Evolutionary conservation across 371 early-diverging fungal species (phyloP).

Genomic region (Capillidium rhysosporum): DNA sequence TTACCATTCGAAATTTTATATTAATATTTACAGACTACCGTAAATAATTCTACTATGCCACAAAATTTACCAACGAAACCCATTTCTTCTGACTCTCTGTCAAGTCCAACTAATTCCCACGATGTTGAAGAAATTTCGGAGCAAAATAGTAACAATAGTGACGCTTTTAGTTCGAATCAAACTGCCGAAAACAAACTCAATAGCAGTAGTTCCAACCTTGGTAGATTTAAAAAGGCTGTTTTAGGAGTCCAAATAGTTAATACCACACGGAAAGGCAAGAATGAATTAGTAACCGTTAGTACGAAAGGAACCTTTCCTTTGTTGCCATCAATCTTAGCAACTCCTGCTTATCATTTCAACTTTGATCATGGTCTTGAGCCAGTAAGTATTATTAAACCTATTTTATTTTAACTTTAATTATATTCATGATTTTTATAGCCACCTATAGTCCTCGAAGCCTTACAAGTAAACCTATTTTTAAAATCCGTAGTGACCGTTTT

Average conservation of each 20-base stretch:
- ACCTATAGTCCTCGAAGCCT: constrained; percentile 17
- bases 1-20: too few relatives aligned
- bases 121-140: too few relatives aligned
- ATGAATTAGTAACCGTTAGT: neutral
- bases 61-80: too few relatives aligned
- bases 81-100: too few relatives aligned
- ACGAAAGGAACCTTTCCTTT: neutral
- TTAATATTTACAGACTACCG: too few relatives aligned
- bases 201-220: too few relatives aligned
- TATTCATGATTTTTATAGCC: constrained; percentile 12
- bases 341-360: neutral
- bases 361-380: neutral
- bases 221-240: neutral
- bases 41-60: too few relatives aligned
- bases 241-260: neutral
- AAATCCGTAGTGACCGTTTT: neutral
- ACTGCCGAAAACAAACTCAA: too few relatives aligned
- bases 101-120: too few relatives aligned
- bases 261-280: neutral
- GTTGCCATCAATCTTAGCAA: neutral
- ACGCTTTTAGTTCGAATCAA: too few relatives aligned
- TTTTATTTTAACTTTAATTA: neutral
- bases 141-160: too few relatives aligned
- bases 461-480: constrained; percentile 9
- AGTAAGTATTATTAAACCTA: neutral